Conservation (phyloP, 345 rosid genomes). For the Sonneratia caseolaris region DNA sequence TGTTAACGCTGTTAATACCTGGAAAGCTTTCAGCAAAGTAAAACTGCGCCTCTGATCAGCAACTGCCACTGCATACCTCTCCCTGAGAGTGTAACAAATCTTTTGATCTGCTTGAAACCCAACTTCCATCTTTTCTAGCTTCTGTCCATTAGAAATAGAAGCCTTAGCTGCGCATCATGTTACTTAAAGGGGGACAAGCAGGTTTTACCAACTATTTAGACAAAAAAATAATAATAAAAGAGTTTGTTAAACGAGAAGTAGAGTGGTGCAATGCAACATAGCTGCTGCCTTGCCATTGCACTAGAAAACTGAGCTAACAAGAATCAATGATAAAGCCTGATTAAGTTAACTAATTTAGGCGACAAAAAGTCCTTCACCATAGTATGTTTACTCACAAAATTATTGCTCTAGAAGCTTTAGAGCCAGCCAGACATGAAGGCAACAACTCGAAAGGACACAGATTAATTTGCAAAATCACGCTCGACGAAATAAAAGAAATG, state of each 20-base stretch:
- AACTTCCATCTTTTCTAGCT: constrained; percentile 52
- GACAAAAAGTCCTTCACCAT: neutral
- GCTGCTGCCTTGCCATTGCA: neutral
- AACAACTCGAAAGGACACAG: neutral
- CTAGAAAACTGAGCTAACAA: neutral
- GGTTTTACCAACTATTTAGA: neutral
- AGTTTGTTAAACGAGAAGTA: neutral
- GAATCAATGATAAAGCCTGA: neutral
- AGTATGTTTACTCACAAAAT: neutral
- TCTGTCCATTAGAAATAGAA: constrained; percentile 29
- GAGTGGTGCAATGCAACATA: neutral
- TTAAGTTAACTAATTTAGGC: neutral
- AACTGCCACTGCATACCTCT: constrained; percentile 48
- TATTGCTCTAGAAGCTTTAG: neutral
- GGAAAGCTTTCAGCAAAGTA: constrained; percentile 47
- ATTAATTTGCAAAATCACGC: neutral
- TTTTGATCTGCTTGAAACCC: constrained; percentile 58
- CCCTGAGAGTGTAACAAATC: constrained; percentile 41
- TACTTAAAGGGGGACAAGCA: neutral
- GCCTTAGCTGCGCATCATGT: neutral
- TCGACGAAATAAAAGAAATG: neutral
- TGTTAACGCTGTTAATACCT: constrained; percentile 27
- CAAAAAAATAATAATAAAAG: neutral
- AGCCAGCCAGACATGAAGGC: neutral
- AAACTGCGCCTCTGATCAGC: constrained; percentile 50